Evolutionary conservation across 2,329 filamentous ascomycete species (phyloP).

Genomic region (Colletotrichum chrysophilum): DNA sequence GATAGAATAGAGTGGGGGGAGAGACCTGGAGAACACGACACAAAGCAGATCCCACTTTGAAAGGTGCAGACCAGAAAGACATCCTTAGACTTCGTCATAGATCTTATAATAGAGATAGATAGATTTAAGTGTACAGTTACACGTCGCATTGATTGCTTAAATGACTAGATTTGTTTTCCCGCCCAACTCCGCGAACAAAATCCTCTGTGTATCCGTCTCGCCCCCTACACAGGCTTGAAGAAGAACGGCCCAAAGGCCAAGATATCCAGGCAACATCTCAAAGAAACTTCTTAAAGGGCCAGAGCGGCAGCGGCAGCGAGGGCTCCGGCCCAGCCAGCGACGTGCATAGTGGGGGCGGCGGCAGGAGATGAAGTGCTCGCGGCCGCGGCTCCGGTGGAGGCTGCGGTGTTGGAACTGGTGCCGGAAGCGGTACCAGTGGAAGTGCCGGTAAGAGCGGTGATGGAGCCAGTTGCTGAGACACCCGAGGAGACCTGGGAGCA

Average conservation of each 20-base stretch:
- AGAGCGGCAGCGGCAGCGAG: slow-evolving; percentile 33
- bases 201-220: neutral
- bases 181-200: neutral
- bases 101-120: neutral
- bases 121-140: neutral
- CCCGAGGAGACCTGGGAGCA: slow-evolving; percentile 21
- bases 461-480: neutral
- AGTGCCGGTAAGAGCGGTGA: neutral
- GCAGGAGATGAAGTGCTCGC: slow-evolving; percentile 15
- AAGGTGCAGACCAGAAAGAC: neutral
- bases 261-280: too few species aligned
- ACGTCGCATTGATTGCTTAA: neutral
- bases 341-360: slow-evolving; percentile 28
- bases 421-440: neutral
- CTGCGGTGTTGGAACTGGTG: neutral
- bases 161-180: neutral
- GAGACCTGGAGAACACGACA: neutral
- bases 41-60: neutral
- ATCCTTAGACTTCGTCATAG: neutral
- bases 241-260: neutral
- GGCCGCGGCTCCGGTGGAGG: slow-evolving; percentile 15
- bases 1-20: neutral
- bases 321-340: slow-evolving; percentile 33
- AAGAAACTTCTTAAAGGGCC: slow-evolving; percentile 28
- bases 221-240: neutral